Evolutionary conservation across 352 stramenopile species (phyloP).

Genomic region (Achlya hypogyna): DNA sequence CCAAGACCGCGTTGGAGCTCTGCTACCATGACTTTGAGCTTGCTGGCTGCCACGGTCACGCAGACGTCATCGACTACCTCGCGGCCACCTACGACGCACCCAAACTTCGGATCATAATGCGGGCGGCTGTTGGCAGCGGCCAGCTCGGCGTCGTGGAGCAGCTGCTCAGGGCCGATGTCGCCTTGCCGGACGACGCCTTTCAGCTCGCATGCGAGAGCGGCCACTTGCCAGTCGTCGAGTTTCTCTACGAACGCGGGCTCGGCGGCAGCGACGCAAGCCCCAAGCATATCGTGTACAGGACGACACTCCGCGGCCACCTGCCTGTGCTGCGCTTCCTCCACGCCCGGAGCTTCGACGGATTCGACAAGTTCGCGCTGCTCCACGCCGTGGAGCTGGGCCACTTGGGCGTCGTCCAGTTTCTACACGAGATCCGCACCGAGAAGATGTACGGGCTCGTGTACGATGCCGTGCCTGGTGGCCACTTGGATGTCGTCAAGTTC

Average conservation of each 20-base stretch:
- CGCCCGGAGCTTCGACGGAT: background rate
- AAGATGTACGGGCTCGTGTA: slow-evolving; percentile 4
- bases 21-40: background rate
- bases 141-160: background rate
- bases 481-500: slow-evolving; percentile 14
- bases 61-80: background rate
- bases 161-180: background rate
- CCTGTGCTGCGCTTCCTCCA: background rate
- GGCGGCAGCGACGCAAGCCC: background rate
- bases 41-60: background rate
- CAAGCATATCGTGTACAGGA: background rate
- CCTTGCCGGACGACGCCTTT: background rate
- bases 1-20: background rate
- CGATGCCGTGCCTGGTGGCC: background rate
- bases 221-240: background rate
- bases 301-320: background rate
- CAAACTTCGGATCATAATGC: background rate
- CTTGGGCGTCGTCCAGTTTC: background rate
- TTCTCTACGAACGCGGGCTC: background rate
- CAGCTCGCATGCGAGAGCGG: background rate
- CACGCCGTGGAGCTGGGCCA: background rate
- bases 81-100: background rate
- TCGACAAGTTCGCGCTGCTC: background rate
- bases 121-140: background rate
- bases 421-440: slow-evolving; percentile 6